These are phyloP conservation scores for Suhomyces sp. DNA, from an alignment of 805 yeast species.

Conservation along the genomic window DNA sequence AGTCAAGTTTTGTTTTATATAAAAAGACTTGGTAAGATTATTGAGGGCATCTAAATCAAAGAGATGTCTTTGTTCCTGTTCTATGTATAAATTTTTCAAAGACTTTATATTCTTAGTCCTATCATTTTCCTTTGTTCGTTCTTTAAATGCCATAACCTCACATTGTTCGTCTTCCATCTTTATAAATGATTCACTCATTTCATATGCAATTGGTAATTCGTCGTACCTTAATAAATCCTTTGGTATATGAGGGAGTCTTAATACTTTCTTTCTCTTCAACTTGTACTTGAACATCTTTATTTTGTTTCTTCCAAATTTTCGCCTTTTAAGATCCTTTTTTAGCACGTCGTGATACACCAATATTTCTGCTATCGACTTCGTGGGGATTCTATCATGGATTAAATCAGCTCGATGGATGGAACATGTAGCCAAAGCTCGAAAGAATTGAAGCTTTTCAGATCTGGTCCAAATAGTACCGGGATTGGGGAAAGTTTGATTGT, in stretches of 20 bases:
- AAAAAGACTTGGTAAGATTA: neutral
- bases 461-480: conserved; percentile 46
- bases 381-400: conserved; percentile 37
- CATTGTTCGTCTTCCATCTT: conserved; percentile 46
- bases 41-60: conserved; percentile 1
- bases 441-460: conserved; percentile 52
- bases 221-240: conserved; percentile 33
- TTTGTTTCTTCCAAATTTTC: conserved; percentile 1
- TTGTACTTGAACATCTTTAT: conserved; percentile 6
- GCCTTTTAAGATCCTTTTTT: conserved; percentile 21
- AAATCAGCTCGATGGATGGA: conserved; percentile 48
- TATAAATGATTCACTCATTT: conserved; percentile 45
- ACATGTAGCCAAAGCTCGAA: conserved; percentile 46
- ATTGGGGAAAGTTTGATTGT: conserved; percentile 3
- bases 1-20: conserved; percentile 3
- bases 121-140: conserved; percentile 11
- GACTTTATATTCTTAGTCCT: conserved; percentile 4
- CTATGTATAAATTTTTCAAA: conserved; percentile 1
- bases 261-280: conserved; percentile 7
- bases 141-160: conserved; percentile 20
- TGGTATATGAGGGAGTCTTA: conserved; percentile 10
- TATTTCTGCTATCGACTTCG: conserved; percentile 47
- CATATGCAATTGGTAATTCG: conserved; percentile 53
- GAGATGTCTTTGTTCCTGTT: neutral
- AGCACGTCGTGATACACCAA: conserved; percentile 44